Evolutionary conservation across 2,329 filamentous ascomycete genomes (phyloP), one percentile per base, ranked within the genome.

Genomic region (Rutstroemia sp.): DNA sequence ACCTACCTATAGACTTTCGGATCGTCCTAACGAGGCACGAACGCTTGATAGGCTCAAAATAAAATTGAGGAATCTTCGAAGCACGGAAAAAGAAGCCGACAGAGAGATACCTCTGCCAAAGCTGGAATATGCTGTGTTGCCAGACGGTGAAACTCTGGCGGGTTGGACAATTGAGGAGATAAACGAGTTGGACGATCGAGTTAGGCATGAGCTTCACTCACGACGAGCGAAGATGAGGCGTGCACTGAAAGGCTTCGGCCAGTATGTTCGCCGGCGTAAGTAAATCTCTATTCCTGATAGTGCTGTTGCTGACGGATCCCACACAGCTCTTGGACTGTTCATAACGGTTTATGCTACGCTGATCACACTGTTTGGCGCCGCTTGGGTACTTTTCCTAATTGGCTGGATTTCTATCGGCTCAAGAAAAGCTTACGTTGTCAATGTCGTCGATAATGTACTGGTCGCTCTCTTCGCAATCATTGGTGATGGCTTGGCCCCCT

Each of bases 331-430:
- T 39, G 89, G 89, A 1, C 88, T 94, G 67, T 78, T 91, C 56
- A 86, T 95, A 56, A 92, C 88, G 0, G 73, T 95, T 4, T 95
- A 95, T 70, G 89, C 88, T 8, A 85, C 81, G 0, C 76, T 92
- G n/a, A 91, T 95, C 63, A 94, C 89, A 0, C 75, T 92, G 0
- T 95, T 94, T 63, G 89, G 89, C 64, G 77, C 92, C 7, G 88
- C 88, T 0, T 95, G 89, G 89, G 89, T 95, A 1, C 78, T 95
- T 30, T 92, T 92, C 73, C 76, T 95, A 56, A 95, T 95, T 68
- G 88, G 86, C 75, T 95, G 89, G 89, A 89, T 94, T 67, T 90
- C 90, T 59, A 84, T 92, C 16, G 88, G 87, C 19, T 81, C 82
- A 36, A 77, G 78, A 64, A 86, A 92, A 67, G 73, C 82, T 4